A percentile compares a stretch with the other conserved stretches of the same genome.
Evolutionary conservation across 495 filamentous ascomycete genomes (phyloP).

Genomic region (Paragyromitra xinjiangensis): DNA sequence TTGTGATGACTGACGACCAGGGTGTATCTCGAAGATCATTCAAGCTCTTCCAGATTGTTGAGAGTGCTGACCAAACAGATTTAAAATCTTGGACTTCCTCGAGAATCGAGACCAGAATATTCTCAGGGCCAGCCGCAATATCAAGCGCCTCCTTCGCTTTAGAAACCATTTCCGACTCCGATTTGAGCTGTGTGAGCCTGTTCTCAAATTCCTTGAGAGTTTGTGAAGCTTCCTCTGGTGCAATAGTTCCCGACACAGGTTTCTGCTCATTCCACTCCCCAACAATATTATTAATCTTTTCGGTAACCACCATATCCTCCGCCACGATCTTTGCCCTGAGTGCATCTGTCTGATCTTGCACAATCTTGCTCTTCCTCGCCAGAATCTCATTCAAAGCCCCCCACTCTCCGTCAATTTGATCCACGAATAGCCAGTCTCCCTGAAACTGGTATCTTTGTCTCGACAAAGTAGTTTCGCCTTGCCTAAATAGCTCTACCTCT

Average conservation of each 20-base stretch:
- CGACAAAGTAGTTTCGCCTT: slow-evolving; percentile 87
- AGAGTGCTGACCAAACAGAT: slow-evolving; percentile 93
- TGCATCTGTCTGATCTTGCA: slow-evolving; percentile 90
- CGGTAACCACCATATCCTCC: slow-evolving; percentile 87
- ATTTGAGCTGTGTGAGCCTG: slow-evolving; percentile 79
- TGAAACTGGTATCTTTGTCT: slow-evolving; percentile 94
- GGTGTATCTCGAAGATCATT: slow-evolving; percentile 90
- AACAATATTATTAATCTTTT: slow-evolving; percentile 84
- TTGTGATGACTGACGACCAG: slow-evolving; percentile 91
- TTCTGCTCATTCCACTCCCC: slow-evolving; percentile 93
- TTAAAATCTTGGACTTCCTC: slow-evolving; percentile 99
- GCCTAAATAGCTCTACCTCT: slow-evolving; percentile 92
- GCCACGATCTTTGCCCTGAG: slow-evolving; percentile 94
- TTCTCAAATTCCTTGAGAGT: slow-evolving; percentile 82
- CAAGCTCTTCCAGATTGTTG: slow-evolving; percentile 95
- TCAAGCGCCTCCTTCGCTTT: slow-evolving; percentile 97
- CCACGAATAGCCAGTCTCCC: slow-evolving; percentile 89
- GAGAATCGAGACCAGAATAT: slow-evolving; percentile 77
- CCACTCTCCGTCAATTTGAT: slow-evolving; percentile 95
- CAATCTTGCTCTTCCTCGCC: slow-evolving; percentile 86
- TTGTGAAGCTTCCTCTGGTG: slow-evolving; percentile 82
- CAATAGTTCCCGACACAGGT: slow-evolving; percentile 91
- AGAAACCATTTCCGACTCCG: slow-evolving; percentile 90
- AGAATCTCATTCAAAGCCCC: slow-evolving; percentile 87
- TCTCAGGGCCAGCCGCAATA: slow-evolving; percentile 78